Percentiles rank a stretch among this genome's conserved stretches.
phyloP scores from a whole-genome alignment of 2,329 filamentous ascomycete species.

The Trichoderma harzianum region DNA sequence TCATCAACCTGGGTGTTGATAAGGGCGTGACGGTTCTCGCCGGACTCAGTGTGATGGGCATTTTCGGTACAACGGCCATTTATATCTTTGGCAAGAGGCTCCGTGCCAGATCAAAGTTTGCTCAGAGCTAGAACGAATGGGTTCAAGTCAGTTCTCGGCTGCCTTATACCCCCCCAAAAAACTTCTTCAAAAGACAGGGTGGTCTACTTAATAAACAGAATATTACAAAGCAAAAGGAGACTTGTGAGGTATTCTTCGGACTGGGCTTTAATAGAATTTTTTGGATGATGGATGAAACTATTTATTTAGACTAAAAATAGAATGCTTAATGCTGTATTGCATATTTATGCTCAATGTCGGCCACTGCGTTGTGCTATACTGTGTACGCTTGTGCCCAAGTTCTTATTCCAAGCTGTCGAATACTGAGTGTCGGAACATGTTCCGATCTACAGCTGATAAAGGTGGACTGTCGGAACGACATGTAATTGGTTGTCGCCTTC shows the following conservation, averaged over 20 bases:
- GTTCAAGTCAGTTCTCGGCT: background rate
- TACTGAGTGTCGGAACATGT: background rate
- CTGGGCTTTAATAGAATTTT: background rate
- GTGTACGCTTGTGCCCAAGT: background rate
- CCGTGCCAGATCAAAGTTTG: conserved; percentile 16
- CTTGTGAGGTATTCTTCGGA: background rate
- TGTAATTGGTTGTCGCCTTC: background rate
- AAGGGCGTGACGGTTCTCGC: conserved; percentile 22
- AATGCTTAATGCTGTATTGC: background rate
- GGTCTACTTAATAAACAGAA: background rate
- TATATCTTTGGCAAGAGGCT: conserved; percentile 17
- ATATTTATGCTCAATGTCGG: background rate
- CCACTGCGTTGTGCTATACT: background rate
- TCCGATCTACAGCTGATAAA: background rate
- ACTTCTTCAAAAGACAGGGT: background rate
- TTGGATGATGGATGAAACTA: background rate
- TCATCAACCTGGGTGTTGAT: conserved; percentile 20
- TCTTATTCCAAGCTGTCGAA: background rate
- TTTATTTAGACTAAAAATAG: background rate
- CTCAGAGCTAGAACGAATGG: background rate
- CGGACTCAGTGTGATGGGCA: conserved; percentile 19
- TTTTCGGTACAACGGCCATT: conserved; percentile 17
- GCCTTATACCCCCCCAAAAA: background rate
- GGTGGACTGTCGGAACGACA: background rate
- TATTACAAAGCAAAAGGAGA: background rate